Conservation (phyloP, 75 land plant genomes). For the Pseudotsuga menziesii region DNA sequence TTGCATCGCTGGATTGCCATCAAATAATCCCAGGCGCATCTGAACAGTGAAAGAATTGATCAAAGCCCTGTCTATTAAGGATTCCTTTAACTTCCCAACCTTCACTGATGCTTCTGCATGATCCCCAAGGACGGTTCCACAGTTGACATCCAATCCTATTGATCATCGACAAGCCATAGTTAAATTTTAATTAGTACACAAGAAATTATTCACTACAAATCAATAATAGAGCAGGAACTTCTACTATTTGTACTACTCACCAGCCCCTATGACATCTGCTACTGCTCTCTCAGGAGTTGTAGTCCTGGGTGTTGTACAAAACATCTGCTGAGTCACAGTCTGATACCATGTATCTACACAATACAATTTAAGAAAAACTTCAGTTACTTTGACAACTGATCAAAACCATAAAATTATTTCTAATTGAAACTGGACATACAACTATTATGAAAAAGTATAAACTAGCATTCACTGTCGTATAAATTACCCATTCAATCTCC, state of each 20-base stretch:
- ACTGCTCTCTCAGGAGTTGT: slow-evolving; percentile 78
- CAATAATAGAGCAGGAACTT: too few species aligned
- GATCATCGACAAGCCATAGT: neutral
- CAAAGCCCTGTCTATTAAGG: slow-evolving; percentile 51
- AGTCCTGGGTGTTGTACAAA: slow-evolving; percentile 50
- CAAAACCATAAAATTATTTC: too few species aligned
- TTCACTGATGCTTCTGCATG: slow-evolving; percentile 56
- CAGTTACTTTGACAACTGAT: too few species aligned
- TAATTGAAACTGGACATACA: too few species aligned
- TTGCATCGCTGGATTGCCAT: slow-evolving; percentile 65
- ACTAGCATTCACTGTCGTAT: too few species aligned
- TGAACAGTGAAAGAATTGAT: slow-evolving; percentile 59
- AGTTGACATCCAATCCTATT: slow-evolving; percentile 90
- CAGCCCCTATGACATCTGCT: slow-evolving; percentile 76
- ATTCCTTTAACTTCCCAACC: slow-evolving; percentile 43
- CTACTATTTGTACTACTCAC: slow-evolving; percentile 14
- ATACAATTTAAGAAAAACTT: neutral
- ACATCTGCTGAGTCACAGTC: slow-evolving; percentile 96
- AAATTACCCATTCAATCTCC: slow-evolving; percentile 79
- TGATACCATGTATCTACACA: slow-evolving; percentile 73
- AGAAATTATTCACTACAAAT: too few species aligned
- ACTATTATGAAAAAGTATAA: too few species aligned
- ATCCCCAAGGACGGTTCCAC: slow-evolving; percentile 61
- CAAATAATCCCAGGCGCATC: slow-evolving; percentile 92
- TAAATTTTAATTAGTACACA: too few species aligned